phyloP scores from a whole-genome alignment of 805 yeast genomes.

The Cyberlindnera bimundalis region DNA sequence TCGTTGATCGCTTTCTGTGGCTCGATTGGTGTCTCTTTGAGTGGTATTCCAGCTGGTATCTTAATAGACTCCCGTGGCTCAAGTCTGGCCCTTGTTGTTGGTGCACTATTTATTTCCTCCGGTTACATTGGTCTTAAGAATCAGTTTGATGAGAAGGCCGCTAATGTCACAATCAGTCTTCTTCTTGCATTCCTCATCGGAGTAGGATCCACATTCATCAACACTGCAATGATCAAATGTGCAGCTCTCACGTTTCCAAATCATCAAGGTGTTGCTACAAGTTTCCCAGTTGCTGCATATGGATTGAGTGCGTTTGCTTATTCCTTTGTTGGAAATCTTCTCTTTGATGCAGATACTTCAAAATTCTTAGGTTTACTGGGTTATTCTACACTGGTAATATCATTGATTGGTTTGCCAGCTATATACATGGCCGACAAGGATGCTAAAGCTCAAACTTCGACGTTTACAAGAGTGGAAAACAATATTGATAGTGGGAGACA shows the following conservation, averaged over 20 bases:
- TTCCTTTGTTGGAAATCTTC: conserved; percentile 49
- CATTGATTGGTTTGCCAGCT: conserved; percentile 45
- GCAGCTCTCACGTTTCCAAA: conserved; percentile 69
- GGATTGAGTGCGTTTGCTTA: conserved; percentile 72
- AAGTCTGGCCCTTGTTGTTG: conserved; percentile 45
- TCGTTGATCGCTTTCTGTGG: conserved; percentile 67
- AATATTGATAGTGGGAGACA: conserved; percentile 1
- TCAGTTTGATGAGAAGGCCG: conserved; percentile 42
- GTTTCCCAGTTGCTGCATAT: conserved; percentile 69
- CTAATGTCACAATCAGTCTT: conserved; percentile 41
- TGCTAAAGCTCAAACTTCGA: conserved; percentile 7
- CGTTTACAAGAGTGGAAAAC: not conserved
- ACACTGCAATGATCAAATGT: conserved; percentile 65
- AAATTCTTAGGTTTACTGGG: conserved; percentile 43
- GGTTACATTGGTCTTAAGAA: conserved; percentile 57
- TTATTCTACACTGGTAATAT: conserved; percentile 38
- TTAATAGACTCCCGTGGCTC: conserved; percentile 65
- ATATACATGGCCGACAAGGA: conserved; percentile 29
- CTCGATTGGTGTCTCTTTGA: conserved; percentile 55
- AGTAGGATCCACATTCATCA: conserved; percentile 62
- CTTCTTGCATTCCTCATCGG: conserved; percentile 56
- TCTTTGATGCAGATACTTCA: conserved; percentile 57
- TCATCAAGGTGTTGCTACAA: conserved; percentile 68
- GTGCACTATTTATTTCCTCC: conserved; percentile 43
- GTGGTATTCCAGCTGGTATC: conserved; percentile 67